phyloP scores from a whole-genome alignment of 768 basidiomycete species.

The Kwoniella sp. region DNA sequence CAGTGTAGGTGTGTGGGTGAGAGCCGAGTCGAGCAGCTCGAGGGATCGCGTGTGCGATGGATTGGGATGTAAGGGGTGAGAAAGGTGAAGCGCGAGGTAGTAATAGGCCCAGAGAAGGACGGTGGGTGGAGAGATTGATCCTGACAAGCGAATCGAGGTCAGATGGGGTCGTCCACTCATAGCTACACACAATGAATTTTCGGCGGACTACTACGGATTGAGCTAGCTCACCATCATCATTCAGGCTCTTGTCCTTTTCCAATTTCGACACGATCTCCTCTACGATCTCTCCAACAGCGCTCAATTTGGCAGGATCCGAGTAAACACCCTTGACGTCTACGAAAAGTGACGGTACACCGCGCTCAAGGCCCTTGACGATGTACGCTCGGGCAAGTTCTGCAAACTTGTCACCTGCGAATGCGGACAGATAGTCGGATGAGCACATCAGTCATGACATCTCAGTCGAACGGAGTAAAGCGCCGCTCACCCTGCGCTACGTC shows the following conservation, averaged over 20 bases:
- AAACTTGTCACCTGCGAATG: conserved; percentile 68
- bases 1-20: conserved; percentile 86
- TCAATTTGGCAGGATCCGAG: conserved; percentile 65
- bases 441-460: conserved; percentile 2
- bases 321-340: conserved; percentile 88
- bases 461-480: neutral
- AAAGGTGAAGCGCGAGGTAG: conserved; percentile 80
- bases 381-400: conserved; percentile 67
- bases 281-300: conserved; percentile 71
- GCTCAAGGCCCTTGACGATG: conserved; percentile 68
- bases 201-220: too few relatives aligned
- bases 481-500: conserved; percentile 63
- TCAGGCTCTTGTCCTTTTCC: conserved; percentile 38
- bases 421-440: neutral
- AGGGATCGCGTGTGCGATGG: conserved; percentile 41
- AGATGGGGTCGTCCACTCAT: too few relatives aligned
- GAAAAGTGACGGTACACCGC: conserved; percentile 91
- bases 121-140: conserved; percentile 66
- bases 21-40: conserved; percentile 66
- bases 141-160: too few relatives aligned
- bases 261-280: conserved; percentile 60
- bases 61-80: conserved; percentile 56
- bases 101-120: conserved; percentile 93
- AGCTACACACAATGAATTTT: too few relatives aligned
- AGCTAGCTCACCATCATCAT: conserved; percentile 37